Evolutionary conservation across 768 basidiomycete species (phyloP).

Genomic region (Suillus lakei): DNA sequence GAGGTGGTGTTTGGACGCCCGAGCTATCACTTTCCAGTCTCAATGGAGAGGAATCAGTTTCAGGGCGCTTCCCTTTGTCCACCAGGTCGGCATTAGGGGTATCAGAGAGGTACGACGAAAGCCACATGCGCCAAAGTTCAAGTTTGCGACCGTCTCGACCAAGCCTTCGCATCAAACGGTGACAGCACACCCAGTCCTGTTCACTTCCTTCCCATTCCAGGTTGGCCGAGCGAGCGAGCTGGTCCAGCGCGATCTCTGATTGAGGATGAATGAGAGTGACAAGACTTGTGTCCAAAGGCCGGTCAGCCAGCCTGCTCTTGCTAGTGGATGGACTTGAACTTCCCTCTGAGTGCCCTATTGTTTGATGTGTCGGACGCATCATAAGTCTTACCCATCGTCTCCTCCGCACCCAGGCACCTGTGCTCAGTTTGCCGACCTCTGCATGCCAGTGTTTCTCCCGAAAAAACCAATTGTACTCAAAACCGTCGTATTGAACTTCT

Average conservation of each 20-base stretch:
- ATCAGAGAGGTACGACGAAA: slow-evolving; percentile 43
- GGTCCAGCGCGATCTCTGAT: slow-evolving; percentile 22
- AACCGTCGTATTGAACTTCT: slow-evolving; percentile 81
- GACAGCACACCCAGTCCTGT: slow-evolving; percentile 66
- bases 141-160: slow-evolving; percentile 74
- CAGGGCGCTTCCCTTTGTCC: slow-evolving; percentile 51
- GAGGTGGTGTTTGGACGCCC: slow-evolving; percentile 30
- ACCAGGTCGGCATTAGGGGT: slow-evolving; percentile 24
- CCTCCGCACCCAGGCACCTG: slow-evolving; percentile 77
- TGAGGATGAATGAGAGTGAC: slow-evolving; percentile 36
- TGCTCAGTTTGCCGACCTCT: slow-evolving; percentile 58
- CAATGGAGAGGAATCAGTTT: slow-evolving; percentile 37
- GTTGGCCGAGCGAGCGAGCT: slow-evolving; percentile 28
- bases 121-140: slow-evolving; percentile 78
- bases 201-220: slow-evolving; percentile 62
- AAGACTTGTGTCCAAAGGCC: slow-evolving; percentile 26
- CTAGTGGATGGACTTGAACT: slow-evolving; percentile 17
- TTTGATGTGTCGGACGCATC: slow-evolving; percentile 62
- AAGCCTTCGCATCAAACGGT: slow-evolving; percentile 52
- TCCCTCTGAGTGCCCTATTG: slow-evolving; percentile 10
- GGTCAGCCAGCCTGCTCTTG: slow-evolving; percentile 9
- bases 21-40: slow-evolving; percentile 11
- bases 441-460: slow-evolving; percentile 69
- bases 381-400: slow-evolving; percentile 86
- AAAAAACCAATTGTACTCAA: slow-evolving; percentile 86